Evolutionary conservation across 352 stramenopile species (phyloP), one percentile per base, ranked within the genome.

Genomic region (Pythium grandisporangium): DNA sequence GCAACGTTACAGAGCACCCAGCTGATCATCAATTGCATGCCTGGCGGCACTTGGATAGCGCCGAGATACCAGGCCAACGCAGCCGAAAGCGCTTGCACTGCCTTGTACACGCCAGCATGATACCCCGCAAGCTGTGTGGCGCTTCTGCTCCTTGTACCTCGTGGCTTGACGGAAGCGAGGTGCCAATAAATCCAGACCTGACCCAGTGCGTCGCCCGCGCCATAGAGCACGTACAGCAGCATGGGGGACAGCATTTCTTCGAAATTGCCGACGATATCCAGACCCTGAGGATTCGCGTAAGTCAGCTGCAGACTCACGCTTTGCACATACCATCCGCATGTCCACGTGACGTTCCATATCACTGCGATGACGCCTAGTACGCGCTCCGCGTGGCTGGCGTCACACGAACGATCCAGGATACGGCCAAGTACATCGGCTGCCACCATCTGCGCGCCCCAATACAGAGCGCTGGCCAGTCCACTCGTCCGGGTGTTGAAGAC

Each of bases 121-220:
- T 73, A 63, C 14, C 60, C 60, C 5, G 51, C 52, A 23, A 71
- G 58, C 14, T 69, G 51, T 17, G 49, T 47, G 24, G 66, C 62
- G 20, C 53, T 52, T n/a, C n/a, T n/a, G n/a, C n/a, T n/a, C n/a
- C n/a, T n/a, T n/a, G n/a, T n/a, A 2, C 47, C 56, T 4, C 58
- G 66, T 6, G 41, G 8, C 23, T 45, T 55, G 20, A 83, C 62
- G 17, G 50, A 46, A 24, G 76, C 71, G 40, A 94, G 66, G 36
- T 84, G 63, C 79, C 82, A 95, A 52, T 89, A 92, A 36, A 64
- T 56, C 56, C 76, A 92, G 5, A 85, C 67, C 32, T 93, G 76
- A 37, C 84, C 81, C 35, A 85, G 44, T 7, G 76, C 70, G 58
- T 93, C 78, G 20, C 68, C 61, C 42, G 83, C 74, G 0, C 79